Conservation (phyloP, 2,329 filamentous ascomycete genomes). For the Aspergillus carbonarius region DNA sequence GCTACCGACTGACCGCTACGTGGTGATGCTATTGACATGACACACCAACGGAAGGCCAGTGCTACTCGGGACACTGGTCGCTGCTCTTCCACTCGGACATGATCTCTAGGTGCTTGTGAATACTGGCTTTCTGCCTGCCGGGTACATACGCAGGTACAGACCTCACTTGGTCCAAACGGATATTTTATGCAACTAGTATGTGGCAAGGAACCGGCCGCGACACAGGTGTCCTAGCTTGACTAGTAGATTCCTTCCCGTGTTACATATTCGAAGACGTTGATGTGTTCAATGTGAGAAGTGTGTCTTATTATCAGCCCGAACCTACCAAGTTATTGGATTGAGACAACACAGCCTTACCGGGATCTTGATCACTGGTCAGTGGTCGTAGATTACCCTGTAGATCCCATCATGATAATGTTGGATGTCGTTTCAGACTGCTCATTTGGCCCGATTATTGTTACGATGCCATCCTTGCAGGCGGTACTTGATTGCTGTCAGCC, state of each 20-base stretch:
- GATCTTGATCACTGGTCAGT: background rate
- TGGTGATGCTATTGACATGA: background rate
- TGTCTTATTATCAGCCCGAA: background rate
- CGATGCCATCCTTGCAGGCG: background rate
- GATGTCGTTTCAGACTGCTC: background rate
- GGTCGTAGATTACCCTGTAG: background rate
- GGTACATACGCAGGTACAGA: background rate
- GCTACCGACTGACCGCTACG: background rate
- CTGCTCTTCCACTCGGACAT: background rate
- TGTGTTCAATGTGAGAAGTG: background rate
- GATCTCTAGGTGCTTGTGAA: background rate
- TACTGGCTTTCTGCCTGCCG: background rate
- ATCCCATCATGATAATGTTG: background rate
- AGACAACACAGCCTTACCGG: background rate
- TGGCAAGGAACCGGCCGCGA: background rate
- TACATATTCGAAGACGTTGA: background rate
- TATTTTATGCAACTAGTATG: background rate
- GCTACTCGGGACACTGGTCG: background rate
- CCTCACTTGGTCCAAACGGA: background rate
- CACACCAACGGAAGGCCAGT: background rate
- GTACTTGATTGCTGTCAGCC: background rate
- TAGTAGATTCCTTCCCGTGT: background rate
- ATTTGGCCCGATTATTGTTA: background rate
- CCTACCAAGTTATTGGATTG: background rate
- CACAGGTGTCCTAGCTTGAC: too few species aligned